Percentiles rank a stretch among this genome's conserved stretches.
These are phyloP conservation scores for Exobasidium rhododendri DNA, from an alignment of 1,284 basidiomycete species.

Conservation along the genomic window DNA sequence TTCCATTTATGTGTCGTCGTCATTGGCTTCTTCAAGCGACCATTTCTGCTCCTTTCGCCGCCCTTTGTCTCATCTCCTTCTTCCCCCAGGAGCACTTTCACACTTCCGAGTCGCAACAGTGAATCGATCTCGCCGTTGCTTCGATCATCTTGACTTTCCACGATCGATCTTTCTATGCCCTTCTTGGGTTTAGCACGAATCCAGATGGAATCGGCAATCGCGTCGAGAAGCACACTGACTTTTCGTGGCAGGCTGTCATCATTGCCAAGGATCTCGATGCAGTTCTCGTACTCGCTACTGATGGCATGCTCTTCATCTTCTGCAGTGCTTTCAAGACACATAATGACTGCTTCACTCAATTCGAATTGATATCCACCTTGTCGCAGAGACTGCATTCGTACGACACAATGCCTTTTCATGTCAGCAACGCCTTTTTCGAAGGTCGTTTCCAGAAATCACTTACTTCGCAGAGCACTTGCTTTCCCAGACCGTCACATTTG, in stretches of 20 bases:
- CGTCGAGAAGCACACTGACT: not conserved
- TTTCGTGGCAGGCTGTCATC: not conserved
- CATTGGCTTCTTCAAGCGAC: not conserved
- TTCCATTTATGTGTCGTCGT: not conserved
- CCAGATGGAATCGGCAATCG: not conserved
- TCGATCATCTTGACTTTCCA: not conserved
- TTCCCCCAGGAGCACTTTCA: not conserved
- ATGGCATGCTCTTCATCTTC: not conserved
- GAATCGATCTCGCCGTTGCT: not conserved
- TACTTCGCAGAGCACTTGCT: not conserved
- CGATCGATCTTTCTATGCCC: not conserved
- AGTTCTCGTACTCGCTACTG: not conserved
- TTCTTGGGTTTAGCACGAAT: not conserved
- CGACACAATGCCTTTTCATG: too few species aligned
- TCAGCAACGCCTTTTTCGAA: too few species aligned
- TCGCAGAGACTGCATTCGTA: not conserved
- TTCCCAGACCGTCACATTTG: not conserved
- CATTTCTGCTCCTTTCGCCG: not conserved
- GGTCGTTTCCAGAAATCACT: too few species aligned
- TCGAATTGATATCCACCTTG: not conserved
- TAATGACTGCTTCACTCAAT: not conserved
- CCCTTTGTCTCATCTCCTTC: not conserved
- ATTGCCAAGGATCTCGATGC: not conserved
- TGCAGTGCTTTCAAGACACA: not conserved
- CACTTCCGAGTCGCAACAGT: not conserved